These are phyloP conservation scores for Simmondsia chinensis DNA, from an alignment of 148 eudicot species.

Conservation along the genomic window DNA sequence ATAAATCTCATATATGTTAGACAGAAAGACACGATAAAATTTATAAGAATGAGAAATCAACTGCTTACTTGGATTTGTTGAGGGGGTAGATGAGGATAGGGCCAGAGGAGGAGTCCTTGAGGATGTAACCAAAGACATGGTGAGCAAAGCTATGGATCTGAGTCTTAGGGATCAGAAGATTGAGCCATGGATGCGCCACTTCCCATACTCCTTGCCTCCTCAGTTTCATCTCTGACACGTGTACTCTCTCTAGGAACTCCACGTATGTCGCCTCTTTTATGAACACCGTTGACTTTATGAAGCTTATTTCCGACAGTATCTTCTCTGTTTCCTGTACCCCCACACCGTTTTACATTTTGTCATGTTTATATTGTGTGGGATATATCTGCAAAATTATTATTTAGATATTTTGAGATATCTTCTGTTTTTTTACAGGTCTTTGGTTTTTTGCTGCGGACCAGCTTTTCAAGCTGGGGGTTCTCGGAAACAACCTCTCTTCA, in stretches of 20 bases:
- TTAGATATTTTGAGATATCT: too few relatives aligned
- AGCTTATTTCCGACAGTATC: conserved; percentile 46
- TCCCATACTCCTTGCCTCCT: conserved; percentile 70
- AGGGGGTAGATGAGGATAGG: conserved; percentile 77
- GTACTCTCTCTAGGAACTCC: conserved; percentile 77
- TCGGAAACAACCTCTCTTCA: too few relatives aligned
- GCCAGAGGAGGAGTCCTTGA: conserved; percentile 54
- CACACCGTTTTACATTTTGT: too few relatives aligned
- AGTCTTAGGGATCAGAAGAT: conserved; percentile 61
- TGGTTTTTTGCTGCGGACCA: too few relatives aligned
- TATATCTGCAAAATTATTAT: conserved; percentile 4
- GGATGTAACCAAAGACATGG: conserved; percentile 60
- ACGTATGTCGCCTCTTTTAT: conserved; percentile 49
- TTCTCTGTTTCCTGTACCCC: conserved; percentile 53
- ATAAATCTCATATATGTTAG: not conserved
- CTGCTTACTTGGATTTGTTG: conserved; percentile 53
- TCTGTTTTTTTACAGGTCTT: too few relatives aligned
- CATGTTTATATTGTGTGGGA: too few relatives aligned
- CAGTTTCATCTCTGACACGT: conserved; percentile 58
- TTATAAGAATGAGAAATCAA: not conserved
- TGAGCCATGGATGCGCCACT: conserved; percentile 92
- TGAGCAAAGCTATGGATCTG: conserved; percentile 48
- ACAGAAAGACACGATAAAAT: not conserved
- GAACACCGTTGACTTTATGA: conserved; percentile 59
- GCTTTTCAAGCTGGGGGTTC: too few relatives aligned